Conservation (phyloP, 805 yeast genomes). For the Grigorovia yakushimaensis region DNA sequence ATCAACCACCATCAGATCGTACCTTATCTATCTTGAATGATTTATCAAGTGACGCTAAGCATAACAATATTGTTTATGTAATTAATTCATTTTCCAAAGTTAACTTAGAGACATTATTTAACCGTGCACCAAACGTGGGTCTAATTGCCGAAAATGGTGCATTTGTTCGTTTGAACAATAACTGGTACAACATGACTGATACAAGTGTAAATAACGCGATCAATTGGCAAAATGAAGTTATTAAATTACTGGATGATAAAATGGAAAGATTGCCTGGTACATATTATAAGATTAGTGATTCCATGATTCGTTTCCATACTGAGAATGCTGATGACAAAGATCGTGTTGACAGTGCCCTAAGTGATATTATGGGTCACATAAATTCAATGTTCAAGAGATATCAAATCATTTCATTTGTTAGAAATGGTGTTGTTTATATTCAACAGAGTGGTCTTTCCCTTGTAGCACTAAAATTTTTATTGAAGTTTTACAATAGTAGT, state of each 20-base stretch:
- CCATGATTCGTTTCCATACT: constrained; percentile 66
- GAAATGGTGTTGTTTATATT: constrained; percentile 57
- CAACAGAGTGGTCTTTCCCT: constrained; percentile 53
- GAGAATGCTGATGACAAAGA: constrained; percentile 55
- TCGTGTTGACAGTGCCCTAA: constrained; percentile 57
- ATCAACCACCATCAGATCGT: constrained; percentile 52
- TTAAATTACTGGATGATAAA: constrained; percentile 28
- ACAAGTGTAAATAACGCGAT: constrained; percentile 26
- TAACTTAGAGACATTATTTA: constrained; percentile 58
- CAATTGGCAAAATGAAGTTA: constrained; percentile 31
- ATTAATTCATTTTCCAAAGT: constrained; percentile 54
- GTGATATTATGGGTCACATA: constrained; percentile 77
- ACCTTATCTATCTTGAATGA: constrained; percentile 49
- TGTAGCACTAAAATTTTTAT: constrained; percentile 46
- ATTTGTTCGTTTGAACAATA: constrained; percentile 43
- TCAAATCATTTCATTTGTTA: constrained; percentile 68
- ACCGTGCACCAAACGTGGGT: constrained; percentile 62
- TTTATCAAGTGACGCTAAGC: constrained; percentile 36
- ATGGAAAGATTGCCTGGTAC: constrained; percentile 78
- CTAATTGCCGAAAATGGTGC: constrained; percentile 89
- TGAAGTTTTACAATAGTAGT: constrained; percentile 29
- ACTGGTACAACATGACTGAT: constrained; percentile 57
- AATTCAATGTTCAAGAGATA: constrained; percentile 60
- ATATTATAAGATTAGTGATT: constrained; percentile 60
- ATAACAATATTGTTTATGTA: constrained; percentile 55